Base-by-base conservation (phyloP, 169 alveolate genomes). In the Eimeria necatrix region DNA sequence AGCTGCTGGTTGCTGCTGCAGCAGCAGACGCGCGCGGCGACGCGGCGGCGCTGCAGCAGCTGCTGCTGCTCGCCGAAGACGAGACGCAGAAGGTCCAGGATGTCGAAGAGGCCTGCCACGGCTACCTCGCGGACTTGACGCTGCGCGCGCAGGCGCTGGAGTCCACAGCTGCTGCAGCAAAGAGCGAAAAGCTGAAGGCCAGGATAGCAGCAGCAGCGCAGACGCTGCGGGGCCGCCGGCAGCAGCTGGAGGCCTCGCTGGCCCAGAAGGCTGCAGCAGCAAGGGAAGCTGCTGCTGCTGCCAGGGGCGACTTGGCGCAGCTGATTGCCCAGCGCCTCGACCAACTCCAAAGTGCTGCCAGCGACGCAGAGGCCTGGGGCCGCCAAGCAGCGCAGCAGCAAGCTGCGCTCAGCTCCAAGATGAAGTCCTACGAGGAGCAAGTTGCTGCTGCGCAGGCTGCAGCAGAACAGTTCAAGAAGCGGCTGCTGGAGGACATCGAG, bases 301-400 rank as follows among this genome's bases (percentile, higher is more conserved):
- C 49, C 26, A 76, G 22, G 46, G 56, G 22, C 8, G 61, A 48
- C 3, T 4, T 76, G 3, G 10, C 14, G 26, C 6, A 46, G 8
- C 64, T 41, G 14, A n/a, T 76, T 9, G 46, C 8, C 48, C 10
- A 9, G 16, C 48, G 6, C 51, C 22, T 78, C 5, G 70, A 7
- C 3, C 3, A n/a, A 1, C n/a, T 7, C 22, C 7, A 49, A 7
- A 12, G 10, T 2, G 88, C 88, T 2, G 4, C 49, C 0, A 5
- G n/a, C 1, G 61, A 48, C 14, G 74, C 76, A 46, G 74, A 56
- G 0, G 76, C 74, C 26, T 83, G 91, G 91, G 16, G 20, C 41
- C 8, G 20, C 5, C 78, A 83, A 22, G 71, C 91, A 22, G 41
- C 68, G 51, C 70, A 78, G 51, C 88, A 78, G n/a, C 88, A 78